phyloP scores from a whole-genome alignment of 2,329 filamentous ascomycete genomes.

The Diaporthe citriasiana region DNA sequence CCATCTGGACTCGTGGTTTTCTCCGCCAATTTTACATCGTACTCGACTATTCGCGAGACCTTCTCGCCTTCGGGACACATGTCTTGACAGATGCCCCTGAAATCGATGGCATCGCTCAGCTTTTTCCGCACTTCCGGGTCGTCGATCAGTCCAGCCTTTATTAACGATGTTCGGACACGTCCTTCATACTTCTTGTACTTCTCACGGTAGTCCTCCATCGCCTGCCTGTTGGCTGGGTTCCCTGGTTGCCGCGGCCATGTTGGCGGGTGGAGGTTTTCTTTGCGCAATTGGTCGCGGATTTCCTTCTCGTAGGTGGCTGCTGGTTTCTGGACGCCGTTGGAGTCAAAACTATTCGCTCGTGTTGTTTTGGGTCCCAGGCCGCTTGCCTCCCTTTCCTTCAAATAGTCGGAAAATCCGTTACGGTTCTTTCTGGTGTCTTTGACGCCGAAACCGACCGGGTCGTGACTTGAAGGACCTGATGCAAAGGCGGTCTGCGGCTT shows the following conservation, averaged over 20 bases:
- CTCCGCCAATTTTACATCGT: slow-evolving; percentile 70
- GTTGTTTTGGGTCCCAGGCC: slow-evolving; percentile 32
- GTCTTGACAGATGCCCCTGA: slow-evolving; percentile 77
- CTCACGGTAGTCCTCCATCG: slow-evolving; percentile 69
- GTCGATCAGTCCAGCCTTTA: slow-evolving; percentile 73
- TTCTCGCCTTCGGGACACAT: slow-evolving; percentile 80
- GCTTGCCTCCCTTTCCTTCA: slow-evolving; percentile 21
- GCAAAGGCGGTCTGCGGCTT: slow-evolving; percentile 30
- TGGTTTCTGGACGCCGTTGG: slow-evolving; percentile 42
- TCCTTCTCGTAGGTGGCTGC: slow-evolving; percentile 59
- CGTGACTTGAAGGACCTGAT: background rate
- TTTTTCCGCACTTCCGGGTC: slow-evolving; percentile 74
- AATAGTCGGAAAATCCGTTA: slow-evolving; percentile 39
- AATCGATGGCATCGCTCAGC: slow-evolving; percentile 74
- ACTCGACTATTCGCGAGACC: slow-evolving; percentile 72
- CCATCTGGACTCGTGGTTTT: slow-evolving; percentile 60
- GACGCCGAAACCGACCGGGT: slow-evolving; percentile 26
- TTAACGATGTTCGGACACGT: slow-evolving; percentile 69
- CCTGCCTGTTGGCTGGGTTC: slow-evolving; percentile 63
- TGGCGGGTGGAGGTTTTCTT: slow-evolving; percentile 68
- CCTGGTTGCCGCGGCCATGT: slow-evolving; percentile 69
- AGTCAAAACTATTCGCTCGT: slow-evolving; percentile 9
- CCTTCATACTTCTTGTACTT: slow-evolving; percentile 70
- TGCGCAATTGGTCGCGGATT: slow-evolving; percentile 67
- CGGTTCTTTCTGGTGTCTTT: slow-evolving; percentile 34